A percentile compares a stretch with the other conserved stretches of the same genome.
These are phyloP conservation scores for Krasilnikovozyma curviuscula DNA, from an alignment of 768 basidiomycete genomes.

Conservation along the genomic window DNA sequence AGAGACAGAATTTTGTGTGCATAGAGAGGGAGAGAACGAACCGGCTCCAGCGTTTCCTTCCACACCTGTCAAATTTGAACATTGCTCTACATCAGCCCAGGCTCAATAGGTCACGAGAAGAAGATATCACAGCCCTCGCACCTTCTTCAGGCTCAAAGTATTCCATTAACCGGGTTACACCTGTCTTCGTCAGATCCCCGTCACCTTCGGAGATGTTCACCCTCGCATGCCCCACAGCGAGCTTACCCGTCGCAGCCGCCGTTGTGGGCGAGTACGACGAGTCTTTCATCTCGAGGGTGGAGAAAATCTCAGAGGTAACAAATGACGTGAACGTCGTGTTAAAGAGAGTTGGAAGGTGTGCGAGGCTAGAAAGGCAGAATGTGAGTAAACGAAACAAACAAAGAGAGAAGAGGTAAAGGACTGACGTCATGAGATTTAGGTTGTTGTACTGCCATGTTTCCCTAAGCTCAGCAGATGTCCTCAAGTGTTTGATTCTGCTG, in stretches of 20 bases:
- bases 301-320: constrained; percentile 16
- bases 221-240: constrained; percentile 12
- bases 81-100: background rate
- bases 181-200: constrained; percentile 7
- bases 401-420: background rate
- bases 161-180: too few relatives aligned
- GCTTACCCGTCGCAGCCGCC: constrained; percentile 12
- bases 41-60: too few relatives aligned
- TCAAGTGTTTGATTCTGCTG: constrained; percentile 12
- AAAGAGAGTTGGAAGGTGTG: constrained; percentile 10
- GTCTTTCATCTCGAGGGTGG: constrained; percentile 16
- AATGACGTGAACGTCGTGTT: constrained; percentile 10
- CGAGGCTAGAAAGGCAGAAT: background rate
- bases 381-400: background rate
- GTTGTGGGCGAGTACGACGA: constrained; percentile 14
- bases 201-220: constrained; percentile 2
- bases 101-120: constrained; percentile 18
- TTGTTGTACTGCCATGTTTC: constrained; percentile 22
- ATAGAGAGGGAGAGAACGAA: background rate
- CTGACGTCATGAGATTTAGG: constrained; percentile 13
- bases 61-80: too few relatives aligned
- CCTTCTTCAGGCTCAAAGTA: constrained; percentile 15
- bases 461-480: constrained; percentile 18
- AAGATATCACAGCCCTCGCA: constrained; percentile 18
- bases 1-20: too few relatives aligned